Percentiles rank a stretch among this genome's conserved stretches.
These are phyloP conservation scores for Zoysia matrella DNA, from an alignment of 202 grass and related monocot species.

Conservation along the genomic window DNA sequence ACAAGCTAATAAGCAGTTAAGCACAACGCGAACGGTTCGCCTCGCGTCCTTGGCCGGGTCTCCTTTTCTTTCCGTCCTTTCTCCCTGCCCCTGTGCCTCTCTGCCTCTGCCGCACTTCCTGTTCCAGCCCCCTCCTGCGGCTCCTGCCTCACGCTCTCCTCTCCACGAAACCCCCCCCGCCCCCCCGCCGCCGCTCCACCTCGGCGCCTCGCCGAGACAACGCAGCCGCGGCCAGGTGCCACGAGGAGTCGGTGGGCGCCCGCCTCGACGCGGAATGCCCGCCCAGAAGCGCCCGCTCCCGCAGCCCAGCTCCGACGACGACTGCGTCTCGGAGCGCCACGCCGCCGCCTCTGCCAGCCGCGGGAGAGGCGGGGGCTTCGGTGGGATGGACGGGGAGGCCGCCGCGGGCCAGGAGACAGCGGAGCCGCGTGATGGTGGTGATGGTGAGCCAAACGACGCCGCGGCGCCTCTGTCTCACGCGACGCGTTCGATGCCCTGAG, in stretches of 20 bases:
- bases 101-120: conserved; percentile 32
- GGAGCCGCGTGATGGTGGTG: conserved; percentile 36
- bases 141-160: conserved; percentile 28
- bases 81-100: conserved; percentile 12
- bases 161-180: conserved; percentile 51
- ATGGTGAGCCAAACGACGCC: conserved; percentile 39
- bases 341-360: conserved; percentile 23
- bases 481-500: no score
- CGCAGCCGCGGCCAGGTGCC: background rate
- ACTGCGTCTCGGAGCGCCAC: conserved; percentile 4
- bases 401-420: conserved; percentile 14
- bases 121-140: conserved; percentile 36
- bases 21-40: conserved; percentile 20
- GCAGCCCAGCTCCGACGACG: no score
- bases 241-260: no score
- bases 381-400: conserved; percentile 16
- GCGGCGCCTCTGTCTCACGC: no score
- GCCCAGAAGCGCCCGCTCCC: no score
- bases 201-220: no score
- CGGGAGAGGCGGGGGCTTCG: no score
- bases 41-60: conserved; percentile 12
- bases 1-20: background rate
- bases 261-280: no score
- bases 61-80: conserved; percentile 30
- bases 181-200: background rate